Evolutionary conservation across 495 filamentous ascomycete species (phyloP).

Genomic region (Aspergillus olivimuriae): DNA sequence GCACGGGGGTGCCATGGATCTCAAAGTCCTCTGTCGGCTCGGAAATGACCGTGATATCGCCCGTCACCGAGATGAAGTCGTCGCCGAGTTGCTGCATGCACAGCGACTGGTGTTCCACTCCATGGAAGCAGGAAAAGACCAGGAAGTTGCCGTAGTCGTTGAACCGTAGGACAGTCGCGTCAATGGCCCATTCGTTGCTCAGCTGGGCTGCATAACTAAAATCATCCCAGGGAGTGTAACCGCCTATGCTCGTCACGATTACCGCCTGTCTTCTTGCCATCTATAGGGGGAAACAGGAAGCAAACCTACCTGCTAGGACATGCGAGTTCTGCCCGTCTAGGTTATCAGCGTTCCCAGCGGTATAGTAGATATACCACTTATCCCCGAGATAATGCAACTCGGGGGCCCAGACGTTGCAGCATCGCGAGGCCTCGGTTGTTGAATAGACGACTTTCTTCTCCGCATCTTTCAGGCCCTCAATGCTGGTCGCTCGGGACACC

Average conservation of each 20-base stretch:
- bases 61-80: slow-evolving; percentile 20
- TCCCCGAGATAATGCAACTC: slow-evolving; percentile 44
- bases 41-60: slow-evolving; percentile 32
- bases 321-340: slow-evolving; percentile 13
- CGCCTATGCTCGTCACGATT: too few relatives aligned
- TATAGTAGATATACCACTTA: slow-evolving; percentile 17
- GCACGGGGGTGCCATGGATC: slow-evolving; percentile 39
- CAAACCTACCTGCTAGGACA: slow-evolving; percentile 9
- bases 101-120: slow-evolving; percentile 34
- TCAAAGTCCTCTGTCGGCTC: slow-evolving; percentile 43
- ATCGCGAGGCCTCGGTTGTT: slow-evolving; percentile 27
- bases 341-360: slow-evolving; percentile 7
- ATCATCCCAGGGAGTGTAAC: slow-evolving; percentile 37
- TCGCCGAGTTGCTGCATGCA: slow-evolving; percentile 29
- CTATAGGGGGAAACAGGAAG: too few relatives aligned
- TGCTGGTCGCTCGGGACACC: slow-evolving; percentile 40
- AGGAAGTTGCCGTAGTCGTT: slow-evolving; percentile 31
- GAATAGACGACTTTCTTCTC: slow-evolving; percentile 43
- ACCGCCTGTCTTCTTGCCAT: too few relatives aligned
- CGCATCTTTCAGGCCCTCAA: slow-evolving; percentile 41
- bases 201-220: slow-evolving; percentile 15
- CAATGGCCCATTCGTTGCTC: slow-evolving; percentile 28
- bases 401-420: slow-evolving; percentile 52
- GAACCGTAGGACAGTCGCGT: slow-evolving; percentile 36
- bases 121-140: slow-evolving; percentile 41